Base-by-base conservation (phyloP, 768 basidiomycete genomes). In the Russula virescens region DNA sequence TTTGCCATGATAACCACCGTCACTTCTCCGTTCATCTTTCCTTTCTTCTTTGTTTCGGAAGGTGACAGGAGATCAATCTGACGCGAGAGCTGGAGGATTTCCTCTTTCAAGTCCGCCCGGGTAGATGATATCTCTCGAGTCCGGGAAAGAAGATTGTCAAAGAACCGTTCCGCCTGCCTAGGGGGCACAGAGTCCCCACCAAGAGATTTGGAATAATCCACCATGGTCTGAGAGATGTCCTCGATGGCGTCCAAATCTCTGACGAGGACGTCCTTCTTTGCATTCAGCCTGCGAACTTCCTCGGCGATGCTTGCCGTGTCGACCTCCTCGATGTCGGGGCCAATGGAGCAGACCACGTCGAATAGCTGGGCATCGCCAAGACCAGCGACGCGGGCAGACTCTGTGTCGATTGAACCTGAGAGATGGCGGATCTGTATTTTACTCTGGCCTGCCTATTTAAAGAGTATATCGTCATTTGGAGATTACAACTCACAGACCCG, bases 331-430 rank as follows among this genome's bases (percentile, higher is more conserved):
- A 23, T 59, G 34, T 28, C 66, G 64, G 57, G 65, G 69, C 65
- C 59, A 46, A 76, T 67, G 25, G 76, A 80, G 70, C 80, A 83
- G 21, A 81, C 77, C 35, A 85, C 80, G 69, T 85, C 84, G 63
- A 80, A 78, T 11, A 86, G 73, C 61, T 80, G 79, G 6, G 79
- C 78, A 34, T 74, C 71, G 5, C 75, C 76, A 16, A 82, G 73
- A 3, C 80, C 81, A 53, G 81, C 79, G n/a, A 85, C 79, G 43
- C 85, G 77, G 47, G 82, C 75, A 21, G 81, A 81, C 26, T 82
- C 74, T 1, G 76, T 76, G 68, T 84, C 81, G 58, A 85, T 78
- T 34, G 70, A 73, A 66, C 77, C 76, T 7, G 85, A 76, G 10
- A 87, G 74, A n/a, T 75, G 74, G 31, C 67, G 71, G 50, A 86